Base-by-base conservation (phyloP, 768 basidiomycete species). In the Naganishia antarctica region DNA sequence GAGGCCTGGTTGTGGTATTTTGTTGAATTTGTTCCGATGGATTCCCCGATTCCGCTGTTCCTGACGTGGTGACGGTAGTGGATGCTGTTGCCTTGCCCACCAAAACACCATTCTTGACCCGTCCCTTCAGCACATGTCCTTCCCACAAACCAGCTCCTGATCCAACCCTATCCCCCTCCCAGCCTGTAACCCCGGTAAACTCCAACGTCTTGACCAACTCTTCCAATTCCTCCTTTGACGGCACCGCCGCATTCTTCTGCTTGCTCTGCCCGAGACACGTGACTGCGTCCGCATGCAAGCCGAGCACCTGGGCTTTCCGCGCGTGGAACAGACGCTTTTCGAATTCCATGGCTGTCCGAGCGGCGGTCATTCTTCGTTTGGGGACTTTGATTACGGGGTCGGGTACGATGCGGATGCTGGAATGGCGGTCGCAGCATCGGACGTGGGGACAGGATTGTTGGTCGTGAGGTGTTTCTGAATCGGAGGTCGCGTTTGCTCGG, bases 161-260 rank as follows among this genome's bases (percentile, higher is more conserved):
- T 41, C 70, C 69, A 16, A 66, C 67, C 41, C 53, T 62, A 50
- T 75, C 74, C 25, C 69, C 68, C 18, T 67, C 60, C 74, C 74
- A 75, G 0, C 66, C 66, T 4, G 53, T 51, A 1, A 74, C 60
- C 13, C 70, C 71, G 4, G 72, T 46, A 62, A 70, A 50, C 48
- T 73, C 70, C 13, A 75, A 60, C 2, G 68, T 61, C 15, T 69
- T 69, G 21, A 73, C 37, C 40, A 75, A 60, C 57, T 71, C 70
- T 64, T 75, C 74, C 49, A 75, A 69, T 23, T 64, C 64, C 11
- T 64, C 63, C 45, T 46, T 57, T 34, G 51, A 31, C 29, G 63
- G 63, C 1, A 64, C 28, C 34, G 50, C 16, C 4, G 28, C 45
- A 25, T 25, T 60, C 25, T 45, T 60, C 53, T 58, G 25, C 31